A percentile compares a stretch with the other conserved stretches of the same genome.
phyloP scores from a whole-genome alignment of 2,329 filamentous ascomycete species.

The Neonectria faginata region DNA sequence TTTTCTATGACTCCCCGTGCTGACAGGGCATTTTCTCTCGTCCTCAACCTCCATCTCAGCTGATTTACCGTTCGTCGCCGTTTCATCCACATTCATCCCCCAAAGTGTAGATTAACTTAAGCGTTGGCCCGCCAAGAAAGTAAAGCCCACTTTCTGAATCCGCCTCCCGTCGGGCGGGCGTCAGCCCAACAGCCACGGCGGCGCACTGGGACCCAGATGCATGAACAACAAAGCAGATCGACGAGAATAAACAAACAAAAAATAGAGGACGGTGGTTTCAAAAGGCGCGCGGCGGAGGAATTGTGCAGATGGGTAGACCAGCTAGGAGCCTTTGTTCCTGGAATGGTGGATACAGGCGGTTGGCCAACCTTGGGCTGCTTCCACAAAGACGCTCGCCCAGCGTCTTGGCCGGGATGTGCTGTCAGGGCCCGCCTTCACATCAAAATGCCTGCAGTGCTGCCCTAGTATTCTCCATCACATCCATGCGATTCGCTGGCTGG shows the following conservation, averaged over 20 bases:
- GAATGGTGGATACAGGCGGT: background rate
- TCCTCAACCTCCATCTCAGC: background rate
- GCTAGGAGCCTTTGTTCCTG: background rate
- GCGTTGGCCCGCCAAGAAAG: conserved; percentile 2
- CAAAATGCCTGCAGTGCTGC: background rate
- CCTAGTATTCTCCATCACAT: background rate
- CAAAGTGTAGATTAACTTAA: background rate
- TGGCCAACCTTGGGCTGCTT: background rate
- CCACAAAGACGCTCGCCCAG: background rate
- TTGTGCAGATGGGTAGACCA: background rate
- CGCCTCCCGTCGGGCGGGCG: background rate
- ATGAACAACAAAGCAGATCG: conserved; percentile 9
- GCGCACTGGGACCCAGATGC: conserved; percentile 1
- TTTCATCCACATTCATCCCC: background rate
- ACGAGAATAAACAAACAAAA: background rate
- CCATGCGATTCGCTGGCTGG: background rate
- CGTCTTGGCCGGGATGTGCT: background rate
- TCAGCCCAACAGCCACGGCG: background rate
- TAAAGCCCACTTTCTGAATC: background rate
- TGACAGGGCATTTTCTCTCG: background rate
- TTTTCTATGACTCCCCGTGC: background rate
- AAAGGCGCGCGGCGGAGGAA: background rate
- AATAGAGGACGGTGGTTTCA: background rate
- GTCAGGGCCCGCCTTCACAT: background rate
- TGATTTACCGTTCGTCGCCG: background rate